Base-by-base conservation (phyloP, 1,284 basidiomycete genomes). In the Farysia itapuensis region DNA sequence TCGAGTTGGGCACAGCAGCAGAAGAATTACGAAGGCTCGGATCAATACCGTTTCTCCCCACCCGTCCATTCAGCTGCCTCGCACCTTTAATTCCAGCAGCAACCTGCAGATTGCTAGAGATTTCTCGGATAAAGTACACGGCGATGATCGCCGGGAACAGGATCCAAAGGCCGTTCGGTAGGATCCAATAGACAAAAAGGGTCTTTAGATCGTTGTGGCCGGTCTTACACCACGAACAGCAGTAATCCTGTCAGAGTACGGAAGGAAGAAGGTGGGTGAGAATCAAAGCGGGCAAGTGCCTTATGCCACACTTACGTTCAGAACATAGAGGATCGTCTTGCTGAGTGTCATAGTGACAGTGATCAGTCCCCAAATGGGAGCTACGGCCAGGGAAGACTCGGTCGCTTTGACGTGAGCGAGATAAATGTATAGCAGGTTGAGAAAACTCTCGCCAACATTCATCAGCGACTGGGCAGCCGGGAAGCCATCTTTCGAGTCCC, bases 401-500 rank as follows among this genome's bases (percentile, higher is more conserved):
- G 78, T 75, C 3, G 38, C 41, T 16, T 47, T 43, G 48, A 84
- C 76, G 67, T 90, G 84, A 0, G 85, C 84, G 28, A 87, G 82
- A 76, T 86, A 88, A 35, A 94, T 76, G 77, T 91, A 93, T 43
- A 44, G 15, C 19, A 77, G 38, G 78, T 90, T 92, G 67, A 93
- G 74, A 14, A 83, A 41, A 0, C 84, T 87, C 77, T 95, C 92
- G 40, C 89, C 75, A 47, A 93, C 50, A 77, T 94, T 95, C 64
- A 94, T 77, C 19, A 86, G 70, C 11, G 89, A 82, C 79, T 94
- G 90, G 2, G 91, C 90, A 64, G 84, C 88, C 11, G 90, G 85
- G 78, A 94, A 95, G 0, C 91, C 91, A 49, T 86, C 82, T 16
- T 83, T 82, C 1, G 80, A 76, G 48, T 85, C 77, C 33, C 85